Evolutionary conservation across 2,329 filamentous ascomycete genomes (phyloP), one percentile per base, ranked within the genome.

Genomic region (Ophiostoma sp.): DNA sequence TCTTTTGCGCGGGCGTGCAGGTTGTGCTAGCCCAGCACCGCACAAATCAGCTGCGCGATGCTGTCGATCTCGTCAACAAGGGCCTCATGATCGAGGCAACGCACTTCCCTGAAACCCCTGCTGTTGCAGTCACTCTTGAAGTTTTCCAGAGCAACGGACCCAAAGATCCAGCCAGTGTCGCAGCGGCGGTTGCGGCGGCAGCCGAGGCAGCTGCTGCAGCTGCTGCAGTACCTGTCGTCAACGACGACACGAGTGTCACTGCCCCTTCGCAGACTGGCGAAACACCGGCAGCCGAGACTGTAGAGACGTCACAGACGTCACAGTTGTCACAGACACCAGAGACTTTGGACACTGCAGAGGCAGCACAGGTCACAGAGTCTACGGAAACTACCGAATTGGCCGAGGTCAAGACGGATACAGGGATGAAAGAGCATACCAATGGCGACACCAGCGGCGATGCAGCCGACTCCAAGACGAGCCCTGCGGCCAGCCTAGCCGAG

Each of bases 1-100:
- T 90, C 15, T 90, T 89, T 75, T 87, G 86, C 15, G 87, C 87
- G 4, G 86, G 86, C 6, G 83, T 90, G 0, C 87, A 90, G 74
- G 84, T 87, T 27, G 86, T 89, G 1, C 80, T 89, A 68, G 85
- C 87, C 0, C 86, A 88, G 74, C 84, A 85, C 71, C 81, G 86
- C 15, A 83, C 88, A 71, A 88, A 87, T 72, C 78, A 81, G 7
- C 79, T 86, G 44, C 88, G 86, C 75, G 80, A 79, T 13, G 80
- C 83, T 6, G 79, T 86, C 44, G 78, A 81, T 54, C 79, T 89
- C 60, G 78, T 80, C 39, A 83, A 82, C 72, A 80, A 82, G 17
- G 83, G 83, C 41, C 79, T 84, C 60, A 72, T 81, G 57, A 83
- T 89, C 33, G 83, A 89, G 71, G 85, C 83, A 1, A 86, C 85